Conservation (phyloP, 441 rosid species). For the Populus tomentosa region DNA sequence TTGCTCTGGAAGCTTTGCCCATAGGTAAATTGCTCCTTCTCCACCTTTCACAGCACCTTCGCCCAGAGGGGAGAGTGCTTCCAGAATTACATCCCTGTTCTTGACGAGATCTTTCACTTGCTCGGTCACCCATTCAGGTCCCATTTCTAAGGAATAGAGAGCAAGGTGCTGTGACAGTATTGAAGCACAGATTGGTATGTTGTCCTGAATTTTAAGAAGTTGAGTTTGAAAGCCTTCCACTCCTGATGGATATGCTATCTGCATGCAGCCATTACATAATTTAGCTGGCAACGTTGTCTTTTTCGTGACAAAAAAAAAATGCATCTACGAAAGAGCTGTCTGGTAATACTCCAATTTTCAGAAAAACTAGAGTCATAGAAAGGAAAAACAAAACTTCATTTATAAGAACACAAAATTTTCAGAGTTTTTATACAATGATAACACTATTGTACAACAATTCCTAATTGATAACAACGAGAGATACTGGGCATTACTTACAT, state of each 20-base stretch:
- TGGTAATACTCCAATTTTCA: too few species aligned
- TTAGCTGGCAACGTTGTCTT: not conserved
- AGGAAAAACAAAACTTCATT: not conserved
- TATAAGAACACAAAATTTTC: not conserved
- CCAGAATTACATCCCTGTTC: constrained; percentile 66
- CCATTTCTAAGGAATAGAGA: constrained; percentile 67
- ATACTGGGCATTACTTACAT: constrained; percentile 49
- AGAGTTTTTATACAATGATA: not conserved
- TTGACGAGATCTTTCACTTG: constrained; percentile 68
- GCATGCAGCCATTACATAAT: constrained; percentile 34
- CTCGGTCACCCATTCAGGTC: constrained; percentile 73
- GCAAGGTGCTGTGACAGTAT: constrained; percentile 84
- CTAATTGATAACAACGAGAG: not conserved
- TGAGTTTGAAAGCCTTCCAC: constrained; percentile 65
- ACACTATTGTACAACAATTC: not conserved
- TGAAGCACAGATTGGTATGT: constrained; percentile 92
- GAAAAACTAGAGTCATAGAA: too few species aligned
- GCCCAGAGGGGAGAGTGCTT: constrained; percentile 83
- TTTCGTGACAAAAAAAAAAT: not conserved
- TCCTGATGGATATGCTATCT: constrained; percentile 88
- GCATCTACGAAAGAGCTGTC: not conserved
- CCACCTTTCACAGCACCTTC: constrained; percentile 80
- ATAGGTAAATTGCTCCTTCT: constrained; percentile 93
- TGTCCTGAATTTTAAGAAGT: constrained; percentile 91
- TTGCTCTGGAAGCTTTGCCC: constrained; percentile 86